Base-by-base conservation (phyloP, 2,329 filamentous ascomycete genomes). In the Leptographium lundbergii region DNA sequence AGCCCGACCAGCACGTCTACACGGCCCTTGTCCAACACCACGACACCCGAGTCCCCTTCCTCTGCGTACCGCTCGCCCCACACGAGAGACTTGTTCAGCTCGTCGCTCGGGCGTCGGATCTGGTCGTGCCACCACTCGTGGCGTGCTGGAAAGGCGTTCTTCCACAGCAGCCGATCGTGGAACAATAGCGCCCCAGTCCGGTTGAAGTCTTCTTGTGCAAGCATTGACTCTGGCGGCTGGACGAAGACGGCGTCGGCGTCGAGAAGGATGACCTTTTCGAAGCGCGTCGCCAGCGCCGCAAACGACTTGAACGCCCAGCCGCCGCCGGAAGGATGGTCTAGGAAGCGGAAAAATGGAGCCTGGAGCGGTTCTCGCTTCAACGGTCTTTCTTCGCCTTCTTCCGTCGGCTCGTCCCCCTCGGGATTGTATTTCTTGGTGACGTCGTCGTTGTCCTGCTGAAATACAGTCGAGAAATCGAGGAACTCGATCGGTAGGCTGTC, bases 221-320 rank as follows among this genome's bases (percentile, higher is more conserved):
- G 52, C 51, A 59, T n/a, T n/a, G 42, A n/a, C 42, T 59, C 57
- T 6, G 57, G 57, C 39, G 25, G 51, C 50, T 59, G 57, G 42
- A 55, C 6, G 39, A 59, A 59, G 24, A 59, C 57, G 11, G 57
- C 57, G 52, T 59, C 57, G n/a, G 57, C 57, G 32, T 59, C 57
- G 13, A 59, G 51, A 27, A 59, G 25, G 22, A 59, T 54, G 1
- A 59, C 57, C 52, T 54, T 59, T 52, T 59, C 57, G 24, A 54
- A 59, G 14, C 39, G 51, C n/a, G 57, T 50, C 11, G 39, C 51
- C 57, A 59, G 52, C n/a, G 57, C 57, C 14, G 57, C 57, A 55
- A 59, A 59, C 27, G 51, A 32, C 52, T 59, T 59, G 51, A 59
- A 22, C 1, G 57, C 57, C 57, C 57, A 59, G 2, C 57, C 57